Evolutionary conservation across 148 eudicot species (phyloP), one percentile per base, ranked within the genome.

Genomic region (Euryodendron excelsum): DNA sequence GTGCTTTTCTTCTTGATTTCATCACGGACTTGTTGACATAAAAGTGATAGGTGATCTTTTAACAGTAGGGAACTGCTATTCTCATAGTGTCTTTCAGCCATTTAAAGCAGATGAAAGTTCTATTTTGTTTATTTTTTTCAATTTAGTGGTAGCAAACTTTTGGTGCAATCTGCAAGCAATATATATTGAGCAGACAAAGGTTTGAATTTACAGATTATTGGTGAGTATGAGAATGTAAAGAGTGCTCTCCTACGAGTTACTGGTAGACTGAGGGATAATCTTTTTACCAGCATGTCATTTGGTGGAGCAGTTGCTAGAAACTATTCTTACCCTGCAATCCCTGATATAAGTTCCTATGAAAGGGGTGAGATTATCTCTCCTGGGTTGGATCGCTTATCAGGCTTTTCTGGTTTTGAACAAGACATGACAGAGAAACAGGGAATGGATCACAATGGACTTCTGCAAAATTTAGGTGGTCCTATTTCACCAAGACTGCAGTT

Each of bases 191-290:
- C 9, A 44, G 30, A 4, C n/a, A 33, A 69, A 34, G 15, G n/a
- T 76, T 44, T 71, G 70, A 34, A 74, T 77, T 77, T 82, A 84
- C 86, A 90, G 93, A 88, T 90, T 72, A 78, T 47, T 47, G 93
- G 93, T 73, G 85, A 78, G 17, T 83, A 80, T 80, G 85, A 81
- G 27, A 85, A 74, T 53, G 93, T 90, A 48, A 81, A 82, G 75
- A 64, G 72, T 78, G 89, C 93, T 39, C 84, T 90, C n/a, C 78
- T 80, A 77, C 86, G 78, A 86, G 81, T 88, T 55, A 83, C 87
- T 62, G 75, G 88, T 80, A 81, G 75, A 70, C 73, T 88, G 4
- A 83, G 93, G 85, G 85, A 83, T 25, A 76, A 71, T 48, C 10
- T 72, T 67, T 87, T 86, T 52, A 45, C 80, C 18, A 37, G 66